phyloP scores from a whole-genome alignment of 345 rosid genomes.

The Populus euphratica region DNA sequence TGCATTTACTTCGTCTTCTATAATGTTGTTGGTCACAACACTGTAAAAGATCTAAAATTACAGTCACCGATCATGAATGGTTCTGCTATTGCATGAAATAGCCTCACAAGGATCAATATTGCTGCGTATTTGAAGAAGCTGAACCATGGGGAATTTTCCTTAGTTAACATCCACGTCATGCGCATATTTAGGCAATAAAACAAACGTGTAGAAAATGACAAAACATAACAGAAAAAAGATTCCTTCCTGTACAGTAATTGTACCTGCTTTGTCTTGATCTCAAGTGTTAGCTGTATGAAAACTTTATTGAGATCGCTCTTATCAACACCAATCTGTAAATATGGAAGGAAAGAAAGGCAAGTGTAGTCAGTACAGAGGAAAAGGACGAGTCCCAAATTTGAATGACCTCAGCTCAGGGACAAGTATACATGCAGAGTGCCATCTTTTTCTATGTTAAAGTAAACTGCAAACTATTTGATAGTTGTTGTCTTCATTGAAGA shows the following conservation, averaged over 20 bases:
- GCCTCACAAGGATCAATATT: neutral
- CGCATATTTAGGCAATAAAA: neutral
- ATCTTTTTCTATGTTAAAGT: neutral
- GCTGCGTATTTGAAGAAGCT: neutral
- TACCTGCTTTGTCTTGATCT: conserved; percentile 87
- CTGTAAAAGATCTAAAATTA: neutral
- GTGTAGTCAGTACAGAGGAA: neutral
- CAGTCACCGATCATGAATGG: neutral
- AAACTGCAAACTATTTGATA: neutral
- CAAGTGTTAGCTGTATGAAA: conserved; percentile 80
- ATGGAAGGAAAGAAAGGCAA: neutral
- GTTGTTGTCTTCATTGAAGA: neutral
- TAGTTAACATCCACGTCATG: neutral
- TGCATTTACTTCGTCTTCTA: neutral
- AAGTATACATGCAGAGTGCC: neutral
- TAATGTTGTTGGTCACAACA: neutral
- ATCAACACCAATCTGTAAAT: conserved; percentile 78
- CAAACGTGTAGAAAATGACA: neutral
- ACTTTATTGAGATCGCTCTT: conserved; percentile 61
- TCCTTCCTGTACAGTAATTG: neutral
- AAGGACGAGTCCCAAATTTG: neutral
- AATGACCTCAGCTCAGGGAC: neutral
- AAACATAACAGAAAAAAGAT: neutral
- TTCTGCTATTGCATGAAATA: neutral
- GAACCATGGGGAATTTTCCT: neutral